Evolutionary conservation across 1,284 basidiomycete species (phyloP).

Genomic region (Naganishia liquefaciens): DNA sequence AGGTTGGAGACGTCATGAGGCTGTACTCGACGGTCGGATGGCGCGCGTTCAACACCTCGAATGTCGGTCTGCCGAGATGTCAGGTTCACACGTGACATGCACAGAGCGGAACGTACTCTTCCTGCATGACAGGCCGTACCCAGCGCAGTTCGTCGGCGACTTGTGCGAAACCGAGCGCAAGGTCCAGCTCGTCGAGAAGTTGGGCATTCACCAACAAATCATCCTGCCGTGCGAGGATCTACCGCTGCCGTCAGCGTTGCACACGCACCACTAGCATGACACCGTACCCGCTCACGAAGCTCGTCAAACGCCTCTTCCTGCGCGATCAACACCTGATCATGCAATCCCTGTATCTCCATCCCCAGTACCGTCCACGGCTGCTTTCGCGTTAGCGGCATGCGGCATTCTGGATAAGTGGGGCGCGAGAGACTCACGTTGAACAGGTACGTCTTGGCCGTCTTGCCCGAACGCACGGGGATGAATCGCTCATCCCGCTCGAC

Average conservation of each 20-base stretch:
- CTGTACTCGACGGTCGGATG: conserved; percentile 93
- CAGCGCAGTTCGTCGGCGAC: conserved; percentile 78
- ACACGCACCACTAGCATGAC: too few relatives aligned
- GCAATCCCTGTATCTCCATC: conserved; percentile 63
- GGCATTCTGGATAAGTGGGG: conserved; percentile 18
- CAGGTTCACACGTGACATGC: neutral
- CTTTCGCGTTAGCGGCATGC: neutral
- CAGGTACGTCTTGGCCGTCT: conserved; percentile 69
- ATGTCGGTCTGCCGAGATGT: conserved; percentile 57
- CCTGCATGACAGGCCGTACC: conserved; percentile 68
- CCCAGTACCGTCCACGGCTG: conserved; percentile 78
- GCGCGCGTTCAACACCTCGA: conserved; percentile 74
- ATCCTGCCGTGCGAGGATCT: conserved; percentile 66
- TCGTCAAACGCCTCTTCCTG: conserved; percentile 72
- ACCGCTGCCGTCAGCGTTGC: neutral
- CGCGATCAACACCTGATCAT: conserved; percentile 59
- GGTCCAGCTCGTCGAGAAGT: conserved; percentile 85
- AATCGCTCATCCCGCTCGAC: conserved; percentile 35
- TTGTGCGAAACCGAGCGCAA: conserved; percentile 76
- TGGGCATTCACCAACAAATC: conserved; percentile 72
- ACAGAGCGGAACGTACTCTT: conserved; percentile 61
- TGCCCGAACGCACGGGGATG: conserved; percentile 54
- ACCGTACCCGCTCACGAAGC: conserved; percentile 65
- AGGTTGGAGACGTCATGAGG: conserved; percentile 64
- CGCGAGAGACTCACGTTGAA: conserved; percentile 59